Conservation (phyloP, 805 yeast species). For the Saturnispora ahearnii region DNA sequence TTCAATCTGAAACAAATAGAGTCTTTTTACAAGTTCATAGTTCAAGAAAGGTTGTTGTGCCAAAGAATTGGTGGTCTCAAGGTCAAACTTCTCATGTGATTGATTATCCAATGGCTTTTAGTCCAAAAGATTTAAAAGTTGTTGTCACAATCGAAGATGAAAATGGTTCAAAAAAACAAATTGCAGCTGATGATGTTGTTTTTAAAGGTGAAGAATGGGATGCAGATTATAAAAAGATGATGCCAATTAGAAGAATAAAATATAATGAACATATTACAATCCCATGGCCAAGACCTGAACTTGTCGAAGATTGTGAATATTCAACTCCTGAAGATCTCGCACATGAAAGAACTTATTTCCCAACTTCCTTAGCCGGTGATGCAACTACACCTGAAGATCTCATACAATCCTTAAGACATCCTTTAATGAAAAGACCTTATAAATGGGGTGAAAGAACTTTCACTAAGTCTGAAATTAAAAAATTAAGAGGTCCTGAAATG, state of each 20-base stretch:
- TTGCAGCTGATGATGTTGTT: conserved; percentile 69
- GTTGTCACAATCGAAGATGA: conserved; percentile 72
- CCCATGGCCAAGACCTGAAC: conserved; percentile 84
- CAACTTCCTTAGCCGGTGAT: conserved; percentile 48
- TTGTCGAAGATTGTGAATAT: conserved; percentile 44
- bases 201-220: conserved; percentile 68
- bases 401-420: conserved; percentile 63
- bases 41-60: conserved; percentile 53
- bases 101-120: conserved; percentile 57
- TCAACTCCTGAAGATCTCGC: conserved; percentile 51
- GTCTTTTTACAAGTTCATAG: conserved; percentile 62
- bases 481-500: conserved; percentile 64
- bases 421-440: conserved; percentile 48
- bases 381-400: conserved; percentile 61
- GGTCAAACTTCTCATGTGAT: conserved; percentile 65
- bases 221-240: conserved; percentile 56
- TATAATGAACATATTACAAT: conserved; percentile 61
- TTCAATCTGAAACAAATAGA: conserved; percentile 52
- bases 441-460: conserved; percentile 48
- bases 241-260: conserved; percentile 71
- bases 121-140: conserved; percentile 53
- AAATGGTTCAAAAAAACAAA: conserved; percentile 52
- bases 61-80: conserved; percentile 62
- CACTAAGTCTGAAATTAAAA: conserved; percentile 52
- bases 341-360: conserved; percentile 66